Evolutionary conservation across 331 rosid genomes (phyloP).

Genomic region (Arachis monticola): DNA sequence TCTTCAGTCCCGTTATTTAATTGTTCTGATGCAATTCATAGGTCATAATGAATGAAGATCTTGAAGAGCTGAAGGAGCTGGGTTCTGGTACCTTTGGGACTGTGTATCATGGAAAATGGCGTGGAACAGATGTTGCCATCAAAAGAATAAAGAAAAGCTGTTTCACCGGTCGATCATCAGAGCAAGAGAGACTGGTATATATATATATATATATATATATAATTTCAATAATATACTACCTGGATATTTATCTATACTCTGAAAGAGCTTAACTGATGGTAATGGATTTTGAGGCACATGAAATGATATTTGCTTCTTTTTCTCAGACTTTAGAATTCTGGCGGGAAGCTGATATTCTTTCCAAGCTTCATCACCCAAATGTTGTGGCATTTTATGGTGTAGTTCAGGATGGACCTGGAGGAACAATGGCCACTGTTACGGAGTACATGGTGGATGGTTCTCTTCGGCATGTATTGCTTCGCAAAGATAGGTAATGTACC

Average conservation of each 20-base stretch:
- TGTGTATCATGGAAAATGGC: slow-evolving; percentile 95
- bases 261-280: slow-evolving; percentile 1
- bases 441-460: slow-evolving; percentile 96
- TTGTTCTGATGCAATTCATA: slow-evolving; percentile 48
- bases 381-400: slow-evolving; percentile 89
- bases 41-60: slow-evolving; percentile 90
- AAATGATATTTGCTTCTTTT: slow-evolving; percentile 35
- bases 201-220: not conserved
- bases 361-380: slow-evolving; percentile 86
- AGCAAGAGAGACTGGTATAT: slow-evolving; percentile 94
- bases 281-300: slow-evolving; percentile 16
- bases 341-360: slow-evolving; percentile 82
- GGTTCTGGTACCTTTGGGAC: slow-evolving; percentile 97
- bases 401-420: slow-evolving; percentile 89
- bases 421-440: slow-evolving; percentile 80
- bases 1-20: slow-evolving; percentile 9
- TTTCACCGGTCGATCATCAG: slow-evolving; percentile 87
- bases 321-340: slow-evolving; percentile 82
- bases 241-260: not conserved
- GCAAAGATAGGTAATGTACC: slow-evolving; percentile 78
- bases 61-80: slow-evolving; percentile 84
- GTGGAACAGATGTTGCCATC: slow-evolving; percentile 95
- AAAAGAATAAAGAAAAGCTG: slow-evolving; percentile 91
- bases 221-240: not conserved
- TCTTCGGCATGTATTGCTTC: slow-evolving; percentile 81